Evolutionary conservation across 768 basidiomycete genomes (phyloP), one percentile per base, ranked within the genome.

Genomic region (Russula sp.): DNA sequence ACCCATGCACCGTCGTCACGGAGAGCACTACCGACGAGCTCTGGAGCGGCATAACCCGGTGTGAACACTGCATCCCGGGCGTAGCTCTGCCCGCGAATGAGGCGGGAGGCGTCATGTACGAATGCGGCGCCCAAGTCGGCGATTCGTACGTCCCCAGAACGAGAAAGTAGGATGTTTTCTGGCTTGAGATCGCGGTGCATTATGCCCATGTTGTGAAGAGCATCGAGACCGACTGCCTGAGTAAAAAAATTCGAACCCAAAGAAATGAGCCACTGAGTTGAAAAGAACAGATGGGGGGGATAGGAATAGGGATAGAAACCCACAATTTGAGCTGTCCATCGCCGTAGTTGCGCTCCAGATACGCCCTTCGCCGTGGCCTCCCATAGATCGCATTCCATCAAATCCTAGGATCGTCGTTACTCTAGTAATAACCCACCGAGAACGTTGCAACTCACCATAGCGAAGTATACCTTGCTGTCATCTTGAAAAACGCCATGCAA

Each of bases 111-210:
- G 10, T 58, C 56, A 32, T 67, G 66, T 18, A 67, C 62, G 60
- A 59, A 62, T 24, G 68, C 68, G 2, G 68, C 56, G 14, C 68
- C 66, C 30, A 67, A 36, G 63, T 69, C 68, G 4, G 66, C 66
- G 54, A 67, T 61, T 16, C 66, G 68, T 46, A 55, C 68, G 36
- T 64, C 68, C 22, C 66, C 68, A 10, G 62, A 42, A 57, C 60
- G 63, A 24, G 68, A 64, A 34, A 69, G 40, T 38, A 69, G 66
- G 10, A 67, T 68, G 42, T 69, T 69, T 36, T 69, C 68, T 22
- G 68, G 66, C 68, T 69, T 69, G 22, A 69, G 53, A 61, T 69
- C 68, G 34, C 68, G 66, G 42, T 67, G 68, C 62, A 69, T 58
- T 26, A 69, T 64, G 51, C 68, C 68, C 66, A 69, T 67, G 30